Conservation (phyloP, 306 rosid species). For the Pachyrhizus erosus region DNA sequence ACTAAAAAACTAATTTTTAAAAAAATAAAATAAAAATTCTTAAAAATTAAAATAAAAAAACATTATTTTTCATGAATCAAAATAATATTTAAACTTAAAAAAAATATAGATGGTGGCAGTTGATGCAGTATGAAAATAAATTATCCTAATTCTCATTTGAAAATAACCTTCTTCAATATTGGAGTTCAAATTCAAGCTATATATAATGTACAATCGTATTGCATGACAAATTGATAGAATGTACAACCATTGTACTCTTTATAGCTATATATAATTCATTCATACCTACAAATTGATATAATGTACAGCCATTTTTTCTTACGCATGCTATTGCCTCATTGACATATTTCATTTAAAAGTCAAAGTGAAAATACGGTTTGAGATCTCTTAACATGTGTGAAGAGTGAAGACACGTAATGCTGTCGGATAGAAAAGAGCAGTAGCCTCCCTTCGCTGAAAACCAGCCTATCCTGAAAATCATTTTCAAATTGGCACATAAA, state of each 20-base stretch:
- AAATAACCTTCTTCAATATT: neutral
- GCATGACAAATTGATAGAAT: neutral
- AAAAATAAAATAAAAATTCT: too few relatives aligned
- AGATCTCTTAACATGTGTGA: slow-evolving; percentile 21
- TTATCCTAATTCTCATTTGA: neutral
- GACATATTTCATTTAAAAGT: slow-evolving; percentile 7
- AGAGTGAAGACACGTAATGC: neutral
- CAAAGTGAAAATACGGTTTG: slow-evolving; percentile 34
- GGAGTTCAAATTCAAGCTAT: neutral
- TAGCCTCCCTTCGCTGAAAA: slow-evolving; percentile 20
- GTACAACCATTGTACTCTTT: neutral
- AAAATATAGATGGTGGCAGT: too few relatives aligned
- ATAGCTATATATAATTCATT: neutral
- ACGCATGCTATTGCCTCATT: slow-evolving; percentile 7
- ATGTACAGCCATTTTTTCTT: too few relatives aligned
- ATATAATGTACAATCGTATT: neutral
- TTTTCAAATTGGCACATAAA: slow-evolving; percentile 1
- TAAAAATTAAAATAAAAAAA: too few relatives aligned
- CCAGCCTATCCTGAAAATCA: neutral
- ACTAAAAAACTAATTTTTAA: too few relatives aligned
- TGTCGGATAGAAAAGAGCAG: slow-evolving; percentile 31
- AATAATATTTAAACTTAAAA: too few relatives aligned
- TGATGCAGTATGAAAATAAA: neutral
- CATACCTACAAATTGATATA: neutral
- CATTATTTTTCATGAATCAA: too few relatives aligned